These are phyloP conservation scores for Pestalotiopsis sp. DNA, from an alignment of 2,329 filamentous ascomycete species.

Conservation along the genomic window DNA sequence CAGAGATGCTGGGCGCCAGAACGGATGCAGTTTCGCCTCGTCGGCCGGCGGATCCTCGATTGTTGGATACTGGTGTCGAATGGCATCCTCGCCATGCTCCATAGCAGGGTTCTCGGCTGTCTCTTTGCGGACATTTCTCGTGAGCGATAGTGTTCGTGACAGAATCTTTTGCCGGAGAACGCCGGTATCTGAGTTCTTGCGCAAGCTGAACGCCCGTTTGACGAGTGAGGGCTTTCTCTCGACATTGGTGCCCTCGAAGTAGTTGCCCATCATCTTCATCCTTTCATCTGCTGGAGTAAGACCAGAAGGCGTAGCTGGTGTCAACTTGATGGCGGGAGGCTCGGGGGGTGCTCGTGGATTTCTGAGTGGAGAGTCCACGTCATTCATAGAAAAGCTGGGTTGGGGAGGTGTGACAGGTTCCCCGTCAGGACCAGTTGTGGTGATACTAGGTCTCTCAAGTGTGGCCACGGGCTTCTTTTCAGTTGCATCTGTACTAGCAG, in stretches of 20 bases:
- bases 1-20: conserved; percentile 59
- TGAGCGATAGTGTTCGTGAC: conserved; percentile 54
- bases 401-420: conserved; percentile 55
- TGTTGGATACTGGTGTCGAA: conserved; percentile 39
- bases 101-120: conserved; percentile 25
- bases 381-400: conserved; percentile 47
- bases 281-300: conserved; percentile 57
- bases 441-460: conserved; percentile 37
- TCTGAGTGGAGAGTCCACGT: conserved; percentile 62
- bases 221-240: conserved; percentile 55
- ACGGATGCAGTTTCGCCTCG: conserved; percentile 58
- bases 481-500: conserved; percentile 17
- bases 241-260: conserved; percentile 44
- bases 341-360: conserved; percentile 63
- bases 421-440: conserved; percentile 39
- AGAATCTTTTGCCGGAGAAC: conserved; percentile 46
- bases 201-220: conserved; percentile 53
- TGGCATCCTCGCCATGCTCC: conserved; percentile 28
- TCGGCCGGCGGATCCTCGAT: conserved; percentile 51
- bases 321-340: conserved; percentile 58
- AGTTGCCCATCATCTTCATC: conserved; percentile 54
- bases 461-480: conserved; percentile 19
- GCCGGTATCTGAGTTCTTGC: conserved; percentile 48
- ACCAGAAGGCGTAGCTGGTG: conserved; percentile 64
- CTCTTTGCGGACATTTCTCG: conserved; percentile 39